Evolutionary conservation across 805 yeast species (phyloP).

Genomic region (Dipodascus albidus): DNA sequence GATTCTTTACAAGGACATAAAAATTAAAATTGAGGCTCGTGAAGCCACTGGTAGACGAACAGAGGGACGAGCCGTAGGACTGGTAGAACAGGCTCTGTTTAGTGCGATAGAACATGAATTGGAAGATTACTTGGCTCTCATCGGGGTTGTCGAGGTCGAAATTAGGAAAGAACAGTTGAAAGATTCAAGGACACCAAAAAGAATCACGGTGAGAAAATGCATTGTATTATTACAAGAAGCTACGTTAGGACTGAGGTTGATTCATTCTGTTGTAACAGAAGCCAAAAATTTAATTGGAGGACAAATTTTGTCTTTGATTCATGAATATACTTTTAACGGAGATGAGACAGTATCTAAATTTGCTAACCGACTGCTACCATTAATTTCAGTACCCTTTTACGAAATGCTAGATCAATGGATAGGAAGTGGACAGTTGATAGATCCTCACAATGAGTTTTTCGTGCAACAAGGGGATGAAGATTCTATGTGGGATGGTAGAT

Average conservation of each 20-base stretch:
- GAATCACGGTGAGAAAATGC: conserved; percentile 22
- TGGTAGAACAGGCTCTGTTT: conserved; percentile 51
- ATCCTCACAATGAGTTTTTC: conserved; percentile 50
- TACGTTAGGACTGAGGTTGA: conserved; percentile 45
- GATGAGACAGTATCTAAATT: conserved; percentile 40
- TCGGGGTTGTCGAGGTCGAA: conserved; percentile 35
- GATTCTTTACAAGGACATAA: conserved; percentile 43
- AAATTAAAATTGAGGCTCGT: conserved; percentile 15
- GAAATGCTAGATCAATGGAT: conserved; percentile 58
- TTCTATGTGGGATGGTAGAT: conserved; percentile 17
- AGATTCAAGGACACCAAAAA: conserved; percentile 19
- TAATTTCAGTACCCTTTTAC: conserved; percentile 46
- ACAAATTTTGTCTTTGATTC: conserved; percentile 42
- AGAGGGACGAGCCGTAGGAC: conserved; percentile 27
- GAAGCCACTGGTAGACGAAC: not conserved
- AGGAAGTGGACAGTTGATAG: conserved; percentile 45
- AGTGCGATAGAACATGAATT: conserved; percentile 35
- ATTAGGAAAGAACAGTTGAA: conserved; percentile 19
- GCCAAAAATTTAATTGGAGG: conserved; percentile 31
- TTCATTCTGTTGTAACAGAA: conserved; percentile 33
- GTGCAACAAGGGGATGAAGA: conserved; percentile 21
- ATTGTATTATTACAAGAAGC: conserved; percentile 37
- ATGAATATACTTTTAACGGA: conserved; percentile 47
- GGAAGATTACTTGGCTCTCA: conserved; percentile 31
- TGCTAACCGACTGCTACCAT: conserved; percentile 33